Conservation (phyloP, 257 asterid genomes). For the Fraxinus pennsylvanica region DNA sequence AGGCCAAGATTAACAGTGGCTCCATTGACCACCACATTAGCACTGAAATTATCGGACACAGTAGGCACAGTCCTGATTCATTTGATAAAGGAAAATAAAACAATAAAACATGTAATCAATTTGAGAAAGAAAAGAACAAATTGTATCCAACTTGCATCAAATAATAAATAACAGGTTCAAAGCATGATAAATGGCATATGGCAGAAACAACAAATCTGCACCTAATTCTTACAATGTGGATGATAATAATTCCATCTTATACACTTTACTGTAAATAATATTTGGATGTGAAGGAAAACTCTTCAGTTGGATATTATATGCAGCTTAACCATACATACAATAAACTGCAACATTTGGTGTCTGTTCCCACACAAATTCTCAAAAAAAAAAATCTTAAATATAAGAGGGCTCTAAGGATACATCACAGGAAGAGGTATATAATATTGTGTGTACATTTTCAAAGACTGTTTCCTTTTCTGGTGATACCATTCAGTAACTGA, state of each 20-base stretch:
- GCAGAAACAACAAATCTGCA: neutral
- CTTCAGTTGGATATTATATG: no score
- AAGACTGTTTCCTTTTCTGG: neutral
- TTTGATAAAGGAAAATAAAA: neutral
- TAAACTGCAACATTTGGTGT: neutral
- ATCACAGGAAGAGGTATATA: neutral
- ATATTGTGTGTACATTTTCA: neutral
- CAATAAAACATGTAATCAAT: neutral
- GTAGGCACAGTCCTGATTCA: constrained; percentile 41
- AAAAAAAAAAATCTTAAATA: neutral
- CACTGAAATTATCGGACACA: constrained; percentile 42
- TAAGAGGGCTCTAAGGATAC: neutral
- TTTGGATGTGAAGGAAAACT: no score
- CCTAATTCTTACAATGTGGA: neutral
- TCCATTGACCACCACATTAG: constrained; percentile 40
- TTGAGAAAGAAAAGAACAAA: neutral
- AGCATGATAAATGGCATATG: neutral
- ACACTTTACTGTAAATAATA: no score
- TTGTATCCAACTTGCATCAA: neutral
- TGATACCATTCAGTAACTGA: neutral
- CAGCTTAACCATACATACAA: neutral
- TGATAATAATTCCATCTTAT: neutral
- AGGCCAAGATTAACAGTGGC: constrained; percentile 38
- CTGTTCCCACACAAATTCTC: neutral
- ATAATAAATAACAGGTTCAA: neutral